Base-by-base conservation (phyloP, 345 rosid genomes). In the Gossypium arboreum region DNA sequence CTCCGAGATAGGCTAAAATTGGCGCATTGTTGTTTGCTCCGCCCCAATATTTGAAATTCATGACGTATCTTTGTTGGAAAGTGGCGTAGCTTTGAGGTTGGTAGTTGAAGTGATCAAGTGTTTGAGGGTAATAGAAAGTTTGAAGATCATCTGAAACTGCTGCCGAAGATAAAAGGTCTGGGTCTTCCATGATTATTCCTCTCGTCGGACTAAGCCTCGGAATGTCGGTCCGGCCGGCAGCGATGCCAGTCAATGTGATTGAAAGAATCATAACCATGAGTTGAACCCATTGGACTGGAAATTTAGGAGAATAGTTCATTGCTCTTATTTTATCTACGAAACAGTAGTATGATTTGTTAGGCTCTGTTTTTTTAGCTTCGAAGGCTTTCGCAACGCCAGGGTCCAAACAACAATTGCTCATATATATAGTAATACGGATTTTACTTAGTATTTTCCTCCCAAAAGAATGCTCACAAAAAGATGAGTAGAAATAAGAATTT, bases 101-200 rank as follows among this genome's bases (percentile, higher is more conserved):
- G 43, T 79, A 86, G 68, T 76, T 84, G 79, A 86, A 86, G 77
- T 85, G 90, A 72, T 87, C 90, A 1, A 87, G 80, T 17, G 90
- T 81, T 69, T 85, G 88, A 7, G 69, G 62, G 81, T 81, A 87
- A n/a, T 76, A 81, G 57, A 73, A 81, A 1, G 85, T 80, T 63
- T 76, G 63, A 0, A 78, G 27, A 16, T 82, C 84, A 9, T 78
- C 65, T 0, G 81, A 70, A 62, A 55, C 29, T 15, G 50, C 3
- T 1, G 45, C 67, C 34, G 78, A 69, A 16, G 57, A 43, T 3
- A 68, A 2, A 45, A n/a, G 24, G 12, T 56, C 55, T 2, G 44
- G 34, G 34, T 80, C 62, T 25, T 24, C 51, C 15, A 47, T 20
- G 54, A 73, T 17, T 73, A 48, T 56, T 57, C 70, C 77, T 41